Conservation (phyloP, 1,284 basidiomycete species). For the Megacollybia platyphylla region DNA sequence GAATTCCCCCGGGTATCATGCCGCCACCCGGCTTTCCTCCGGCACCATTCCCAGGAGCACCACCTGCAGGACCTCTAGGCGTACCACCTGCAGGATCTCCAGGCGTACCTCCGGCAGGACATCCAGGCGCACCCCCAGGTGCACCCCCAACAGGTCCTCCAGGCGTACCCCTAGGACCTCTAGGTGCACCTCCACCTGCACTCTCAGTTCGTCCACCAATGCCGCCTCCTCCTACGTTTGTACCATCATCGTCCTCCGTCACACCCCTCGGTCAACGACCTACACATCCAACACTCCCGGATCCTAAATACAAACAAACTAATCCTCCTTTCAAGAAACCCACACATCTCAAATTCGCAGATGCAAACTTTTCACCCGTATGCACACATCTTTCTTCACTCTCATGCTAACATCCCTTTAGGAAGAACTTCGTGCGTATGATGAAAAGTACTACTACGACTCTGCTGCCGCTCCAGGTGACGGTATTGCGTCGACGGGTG, state of each 20-base stretch:
- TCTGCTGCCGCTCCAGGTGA: constrained; percentile 18
- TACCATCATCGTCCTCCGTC: constrained; percentile 14
- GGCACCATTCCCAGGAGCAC: constrained; percentile 3
- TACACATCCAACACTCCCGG: constrained; percentile 37
- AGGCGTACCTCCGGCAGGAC: background rate
- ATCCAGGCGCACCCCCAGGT: constrained; percentile 12
- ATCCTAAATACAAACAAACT: constrained; percentile 44
- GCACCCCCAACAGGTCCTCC: constrained; percentile 4
- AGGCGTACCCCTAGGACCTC: constrained; percentile 12
- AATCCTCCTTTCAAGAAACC: constrained; percentile 67
- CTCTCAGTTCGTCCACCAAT: constrained; percentile 16
- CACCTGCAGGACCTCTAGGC: background rate
- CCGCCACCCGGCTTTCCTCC: constrained; percentile 3
- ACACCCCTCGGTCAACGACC: constrained; percentile 15
- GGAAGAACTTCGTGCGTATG: constrained; percentile 74
- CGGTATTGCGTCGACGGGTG: constrained; percentile 23
- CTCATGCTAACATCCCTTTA: constrained; percentile 14
- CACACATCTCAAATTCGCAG: constrained; percentile 62
- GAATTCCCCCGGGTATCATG: constrained; percentile 8
- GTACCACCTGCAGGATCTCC: background rate
- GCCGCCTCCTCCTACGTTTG: constrained; percentile 20
- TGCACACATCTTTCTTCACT: background rate
- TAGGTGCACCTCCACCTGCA: constrained; percentile 20
- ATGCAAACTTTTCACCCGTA: constrained; percentile 69
- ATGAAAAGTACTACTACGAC: constrained; percentile 59